Conservation (phyloP, 1,284 basidiomycete genomes). For the Tausonia pullulans region DNA sequence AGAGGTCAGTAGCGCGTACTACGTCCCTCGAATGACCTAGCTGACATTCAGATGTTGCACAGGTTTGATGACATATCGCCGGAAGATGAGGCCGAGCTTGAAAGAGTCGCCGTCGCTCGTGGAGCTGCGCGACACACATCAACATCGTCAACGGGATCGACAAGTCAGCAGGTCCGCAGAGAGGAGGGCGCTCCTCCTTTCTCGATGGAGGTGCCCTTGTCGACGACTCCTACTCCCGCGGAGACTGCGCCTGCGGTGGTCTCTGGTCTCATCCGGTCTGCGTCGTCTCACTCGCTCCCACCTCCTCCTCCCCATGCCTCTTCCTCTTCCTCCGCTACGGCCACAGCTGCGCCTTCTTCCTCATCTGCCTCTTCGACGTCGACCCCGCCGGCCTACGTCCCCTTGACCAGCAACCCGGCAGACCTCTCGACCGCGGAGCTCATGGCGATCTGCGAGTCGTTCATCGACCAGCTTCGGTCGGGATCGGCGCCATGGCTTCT, state of each 20-base stretch:
- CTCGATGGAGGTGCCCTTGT: no score
- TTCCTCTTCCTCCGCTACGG: conserved; percentile 5
- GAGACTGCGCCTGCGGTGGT: no score
- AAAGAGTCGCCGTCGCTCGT: conserved; percentile 34
- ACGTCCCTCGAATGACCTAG: not conserved
- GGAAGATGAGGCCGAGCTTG: conserved; percentile 40
- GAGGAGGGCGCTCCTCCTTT: no score
- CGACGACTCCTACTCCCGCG: no score
- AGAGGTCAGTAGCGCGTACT: conserved; percentile 37
- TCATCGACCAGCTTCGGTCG: conserved; percentile 64
- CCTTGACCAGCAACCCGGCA: conserved; percentile 24
- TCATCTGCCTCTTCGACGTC: not conserved
- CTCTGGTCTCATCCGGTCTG: not conserved
- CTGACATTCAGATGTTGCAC: not conserved
- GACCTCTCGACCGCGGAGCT: conserved; percentile 52
- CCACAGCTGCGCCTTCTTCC: not conserved
- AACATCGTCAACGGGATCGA: no score
- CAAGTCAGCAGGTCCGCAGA: no score
- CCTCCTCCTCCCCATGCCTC: not conserved
- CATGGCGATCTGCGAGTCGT: conserved; percentile 62
- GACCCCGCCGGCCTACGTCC: not conserved
- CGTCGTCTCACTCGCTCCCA: not conserved
- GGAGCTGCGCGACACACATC: conserved; percentile 25
- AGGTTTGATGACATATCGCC: conserved; percentile 47
- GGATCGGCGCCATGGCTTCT: conserved; percentile 85